Conservation (phyloP, 2,329 filamentous ascomycete genomes). For the Xylaria sp. region DNA sequence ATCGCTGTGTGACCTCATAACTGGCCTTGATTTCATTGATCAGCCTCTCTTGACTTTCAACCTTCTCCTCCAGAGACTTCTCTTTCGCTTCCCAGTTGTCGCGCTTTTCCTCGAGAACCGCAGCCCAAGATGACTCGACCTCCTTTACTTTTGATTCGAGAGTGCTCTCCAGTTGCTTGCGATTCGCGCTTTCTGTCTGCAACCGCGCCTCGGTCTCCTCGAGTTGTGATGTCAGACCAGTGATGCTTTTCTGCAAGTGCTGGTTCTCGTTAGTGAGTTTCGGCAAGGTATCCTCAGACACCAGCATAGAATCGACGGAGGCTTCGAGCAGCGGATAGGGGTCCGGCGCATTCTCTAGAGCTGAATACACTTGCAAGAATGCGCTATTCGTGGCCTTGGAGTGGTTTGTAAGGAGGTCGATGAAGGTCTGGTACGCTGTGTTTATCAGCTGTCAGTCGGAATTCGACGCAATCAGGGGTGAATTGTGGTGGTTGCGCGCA, state of each 20-base stretch:
- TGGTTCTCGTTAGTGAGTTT: constrained; percentile 85
- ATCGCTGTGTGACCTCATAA: constrained; percentile 89
- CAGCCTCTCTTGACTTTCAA: constrained; percentile 87
- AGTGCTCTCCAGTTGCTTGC: constrained; percentile 69
- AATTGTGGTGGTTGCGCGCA: constrained; percentile 34
- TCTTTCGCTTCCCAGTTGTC: constrained; percentile 97
- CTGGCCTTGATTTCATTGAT: constrained; percentile 93
- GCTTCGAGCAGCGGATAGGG: constrained; percentile 95
- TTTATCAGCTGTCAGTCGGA: constrained; percentile 6
- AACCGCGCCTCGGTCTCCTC: constrained; percentile 76
- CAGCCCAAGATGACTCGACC: constrained; percentile 82
- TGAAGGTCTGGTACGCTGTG: constrained; percentile 90
- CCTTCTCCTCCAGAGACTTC: constrained; percentile 82
- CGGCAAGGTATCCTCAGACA: constrained; percentile 87
- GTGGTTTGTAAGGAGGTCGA: constrained; percentile 92
- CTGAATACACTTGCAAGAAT: constrained; percentile 88
- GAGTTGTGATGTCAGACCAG: constrained; percentile 69
- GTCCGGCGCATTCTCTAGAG: constrained; percentile 90
- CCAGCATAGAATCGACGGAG: constrained; percentile 86
- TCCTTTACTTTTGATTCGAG: constrained; percentile 80
- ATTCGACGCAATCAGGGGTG: neutral
- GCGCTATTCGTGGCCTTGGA: constrained; percentile 90
- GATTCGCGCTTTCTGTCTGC: constrained; percentile 68
- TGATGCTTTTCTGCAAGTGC: constrained; percentile 73
- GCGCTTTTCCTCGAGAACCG: constrained; percentile 85